Evolutionary conservation across 805 yeast genomes (phyloP).

Genomic region (Sporopachydermia lactativora): DNA sequence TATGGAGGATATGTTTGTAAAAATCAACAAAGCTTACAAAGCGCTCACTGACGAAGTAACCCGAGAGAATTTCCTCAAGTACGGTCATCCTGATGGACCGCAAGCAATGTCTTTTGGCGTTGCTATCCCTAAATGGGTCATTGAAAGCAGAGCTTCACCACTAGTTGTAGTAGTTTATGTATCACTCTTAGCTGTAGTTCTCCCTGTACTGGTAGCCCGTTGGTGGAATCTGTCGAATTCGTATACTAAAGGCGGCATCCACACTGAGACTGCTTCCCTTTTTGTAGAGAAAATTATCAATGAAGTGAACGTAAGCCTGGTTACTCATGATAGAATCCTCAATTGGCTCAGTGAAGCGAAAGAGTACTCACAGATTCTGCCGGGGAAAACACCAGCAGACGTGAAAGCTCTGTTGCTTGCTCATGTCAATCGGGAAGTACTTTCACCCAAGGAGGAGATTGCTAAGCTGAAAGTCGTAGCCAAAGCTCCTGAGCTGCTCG

Average conservation of each 20-base stretch:
- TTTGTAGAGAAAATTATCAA: slow-evolving; percentile 64
- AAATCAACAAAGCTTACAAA: slow-evolving; percentile 83
- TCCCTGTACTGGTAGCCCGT: slow-evolving; percentile 67
- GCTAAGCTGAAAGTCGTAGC: slow-evolving; percentile 45
- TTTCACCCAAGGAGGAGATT: slow-evolving; percentile 21
- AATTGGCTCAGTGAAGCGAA: slow-evolving; percentile 48
- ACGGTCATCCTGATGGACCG: slow-evolving; percentile 98
- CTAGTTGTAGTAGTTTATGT: slow-evolving; percentile 54
- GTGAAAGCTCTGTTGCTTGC: slow-evolving; percentile 37
- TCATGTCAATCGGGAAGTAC: slow-evolving; percentile 40
- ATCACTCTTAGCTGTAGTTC: slow-evolving; percentile 54
- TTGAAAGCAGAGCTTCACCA: slow-evolving; percentile 68
- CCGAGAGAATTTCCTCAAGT: slow-evolving; percentile 66
- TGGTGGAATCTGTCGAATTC: slow-evolving; percentile 87
- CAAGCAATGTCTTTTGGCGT: slow-evolving; percentile 84
- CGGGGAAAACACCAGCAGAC: slow-evolving; percentile 28
- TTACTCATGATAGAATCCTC: slow-evolving; percentile 42
- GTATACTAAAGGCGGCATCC: slow-evolving; percentile 71
- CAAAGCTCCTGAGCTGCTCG: slow-evolving; percentile 47
- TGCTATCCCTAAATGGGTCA: slow-evolving; percentile 83
- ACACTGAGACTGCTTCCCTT: slow-evolving; percentile 67
- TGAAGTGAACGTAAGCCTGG: slow-evolving; percentile 26
- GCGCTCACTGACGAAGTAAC: slow-evolving; percentile 85
- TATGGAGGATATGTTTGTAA: slow-evolving; percentile 66
- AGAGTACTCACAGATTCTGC: slow-evolving; percentile 39